Evolutionary conservation across 2,329 filamentous ascomycete genomes (phyloP).

Genomic region (Ramularia endophylla): DNA sequence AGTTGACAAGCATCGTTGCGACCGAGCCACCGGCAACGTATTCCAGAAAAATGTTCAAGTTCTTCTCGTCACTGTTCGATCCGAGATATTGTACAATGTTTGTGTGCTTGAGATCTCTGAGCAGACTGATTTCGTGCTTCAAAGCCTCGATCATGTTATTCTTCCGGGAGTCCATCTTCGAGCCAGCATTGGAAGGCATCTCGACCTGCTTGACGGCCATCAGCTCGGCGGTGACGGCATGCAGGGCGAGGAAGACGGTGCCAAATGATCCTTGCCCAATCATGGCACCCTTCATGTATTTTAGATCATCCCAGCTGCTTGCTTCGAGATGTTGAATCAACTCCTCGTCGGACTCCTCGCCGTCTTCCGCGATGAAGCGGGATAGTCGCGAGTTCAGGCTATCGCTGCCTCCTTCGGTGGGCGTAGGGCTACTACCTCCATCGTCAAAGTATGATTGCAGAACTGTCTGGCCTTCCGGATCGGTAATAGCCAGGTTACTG

Average conservation of each 20-base stretch:
- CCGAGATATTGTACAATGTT: constrained; percentile 99
- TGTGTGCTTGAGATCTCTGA: constrained; percentile 88
- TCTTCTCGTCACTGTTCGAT: constrained; percentile 82
- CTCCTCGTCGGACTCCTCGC: constrained; percentile 85
- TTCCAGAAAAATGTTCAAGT: constrained; percentile 99
- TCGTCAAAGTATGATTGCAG: constrained; percentile 83
- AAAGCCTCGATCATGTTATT: constrained; percentile 97
- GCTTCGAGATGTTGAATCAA: constrained; percentile 84
- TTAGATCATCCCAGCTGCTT: constrained; percentile 92
- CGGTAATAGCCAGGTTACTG: constrained; percentile 68
- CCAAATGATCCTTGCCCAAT: constrained; percentile 98
- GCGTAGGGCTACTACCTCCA: constrained; percentile 59
- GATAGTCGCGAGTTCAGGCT: constrained; percentile 79
- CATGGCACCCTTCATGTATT: constrained; percentile 98
- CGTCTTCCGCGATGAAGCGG: constrained; percentile 80
- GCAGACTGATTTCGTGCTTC: constrained; percentile 90
- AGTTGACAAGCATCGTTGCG: constrained; percentile 97
- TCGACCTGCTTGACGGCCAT: constrained; percentile 99
- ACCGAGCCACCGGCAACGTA: constrained; percentile 97
- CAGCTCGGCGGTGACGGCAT: constrained; percentile 92
- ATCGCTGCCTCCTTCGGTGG: constrained; percentile 44
- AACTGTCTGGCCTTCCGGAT: constrained; percentile 65
- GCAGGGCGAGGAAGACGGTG: constrained; percentile 88
- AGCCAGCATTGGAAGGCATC: constrained; percentile 71
- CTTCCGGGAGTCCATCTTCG: constrained; percentile 79